Base-by-base conservation (phyloP, 495 filamentous ascomycete species). In the Penicillium simplicissimum region DNA sequence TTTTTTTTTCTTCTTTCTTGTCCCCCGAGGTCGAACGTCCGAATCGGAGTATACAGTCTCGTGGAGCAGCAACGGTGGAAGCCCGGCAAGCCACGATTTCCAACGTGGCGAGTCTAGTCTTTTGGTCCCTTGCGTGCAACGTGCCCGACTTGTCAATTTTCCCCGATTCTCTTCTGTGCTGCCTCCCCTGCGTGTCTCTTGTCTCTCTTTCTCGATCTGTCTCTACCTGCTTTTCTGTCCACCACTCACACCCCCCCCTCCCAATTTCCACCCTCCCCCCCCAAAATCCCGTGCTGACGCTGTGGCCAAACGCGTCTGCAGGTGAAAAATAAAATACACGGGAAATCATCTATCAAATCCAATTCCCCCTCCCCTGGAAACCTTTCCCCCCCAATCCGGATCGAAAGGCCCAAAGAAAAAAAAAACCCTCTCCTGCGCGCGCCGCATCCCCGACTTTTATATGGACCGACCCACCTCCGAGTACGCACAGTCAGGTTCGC, bases 401-500 rank as follows among this genome's bases (percentile, higher is more conserved):
- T 57, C 52, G 54, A 43, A 58, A 60, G 40, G 48, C 61, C 38
- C 28, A 31, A 31, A 31, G 7, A n/a, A 13, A 31, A 33, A n/a
- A 51, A 51, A 37, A 53, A 19, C 17, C 17, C 34, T 53, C 34
- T 53, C 47, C 48, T 42, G 52, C 56, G 59, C 57, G 57, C 42
- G 61, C 63, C 63, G 64, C 67, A 62, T 67, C 55, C 49, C 66
- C 28, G 28, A 56, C 48, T 71, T 70, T 75, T 76, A 73, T 75
- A 78, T 79, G 88, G 95, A 96, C 85, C 90, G 90, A 85, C 86
- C 89, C 83, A 85, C 90, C 74, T 81, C 90, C 82, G 92, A 96
- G 79, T 97, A 93, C 83, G 87, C 91, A 90, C 93, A 97, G 88
- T 88, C 92, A 96, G 94, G 93, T 96, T 96, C 91, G 93, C 87